phyloP scores from a whole-genome alignment of 1,284 basidiomycete genomes.

The Neonothopanus nambi region DNA sequence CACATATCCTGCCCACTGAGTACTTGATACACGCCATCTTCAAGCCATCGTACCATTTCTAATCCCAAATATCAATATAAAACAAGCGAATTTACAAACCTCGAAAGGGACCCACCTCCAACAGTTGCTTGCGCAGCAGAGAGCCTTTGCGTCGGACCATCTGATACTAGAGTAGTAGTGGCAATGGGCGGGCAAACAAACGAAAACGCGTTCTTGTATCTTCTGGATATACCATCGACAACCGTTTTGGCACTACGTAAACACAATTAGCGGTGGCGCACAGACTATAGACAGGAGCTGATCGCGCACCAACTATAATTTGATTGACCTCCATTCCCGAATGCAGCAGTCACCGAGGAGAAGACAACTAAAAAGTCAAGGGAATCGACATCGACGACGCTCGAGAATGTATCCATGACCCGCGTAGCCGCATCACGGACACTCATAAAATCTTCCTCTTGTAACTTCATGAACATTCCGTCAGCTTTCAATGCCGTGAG shows the following conservation, averaged over 20 bases:
- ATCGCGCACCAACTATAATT: conserved; percentile 37
- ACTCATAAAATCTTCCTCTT: conserved; percentile 29
- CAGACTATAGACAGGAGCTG: not conserved
- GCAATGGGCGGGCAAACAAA: conserved; percentile 35
- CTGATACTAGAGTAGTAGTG: conserved; percentile 24
- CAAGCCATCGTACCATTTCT: conserved; percentile 34
- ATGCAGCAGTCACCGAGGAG: conserved; percentile 34
- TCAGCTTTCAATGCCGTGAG: conserved; percentile 34
- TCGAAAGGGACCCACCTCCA: conserved; percentile 24
- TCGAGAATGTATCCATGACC: conserved; percentile 28
- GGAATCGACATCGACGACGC: conserved; percentile 19
- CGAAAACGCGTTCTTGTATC: conserved; percentile 36
- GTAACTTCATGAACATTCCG: conserved; percentile 31
- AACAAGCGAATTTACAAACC: not conserved
- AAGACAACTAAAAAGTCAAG: conserved; percentile 40
- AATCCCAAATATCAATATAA: not conserved
- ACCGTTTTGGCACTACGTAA: conserved; percentile 36
- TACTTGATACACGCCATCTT: conserved; percentile 23
- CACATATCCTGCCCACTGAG: conserved; percentile 17
- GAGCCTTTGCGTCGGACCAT: not conserved
- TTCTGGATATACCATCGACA: conserved; percentile 29
- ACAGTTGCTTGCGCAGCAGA: conserved; percentile 29
- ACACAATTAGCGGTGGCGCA: not conserved
- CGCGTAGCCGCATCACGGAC: conserved; percentile 29
- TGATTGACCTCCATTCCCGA: conserved; percentile 41